Evolutionary conservation across 192 early-diverging fungal species (phyloP), one percentile per base, ranked within the genome.

Genomic region (Gigaspora rosea): DNA sequence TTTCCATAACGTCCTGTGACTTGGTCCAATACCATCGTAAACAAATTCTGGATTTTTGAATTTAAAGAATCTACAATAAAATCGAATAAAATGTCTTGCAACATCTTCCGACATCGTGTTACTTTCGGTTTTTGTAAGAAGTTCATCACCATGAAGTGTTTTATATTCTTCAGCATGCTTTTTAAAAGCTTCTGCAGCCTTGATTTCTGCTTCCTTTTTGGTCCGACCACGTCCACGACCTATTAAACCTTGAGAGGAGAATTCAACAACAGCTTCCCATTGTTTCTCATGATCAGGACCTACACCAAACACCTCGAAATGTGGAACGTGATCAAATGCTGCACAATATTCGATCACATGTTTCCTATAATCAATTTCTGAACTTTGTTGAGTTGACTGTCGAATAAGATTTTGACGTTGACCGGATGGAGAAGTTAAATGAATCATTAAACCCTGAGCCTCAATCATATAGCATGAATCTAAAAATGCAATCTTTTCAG

Each of bases 51-150:
- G 80, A 20, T 72, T 71, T 74, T 81, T 80, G 1, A 80, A 70
- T 51, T 78, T 76, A 33, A 80, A 71, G 54, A 68, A 76, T 59
- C 79, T 79, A 78, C 73, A 79, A 50, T 79, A 81, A 72, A 79
- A 85, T 48, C 78, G 78, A 50, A 83, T 75, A 70, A 85, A 85
- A 79, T 81, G 74, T 54, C 76, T 85, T 20, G 84, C 82, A 3
- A 77, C 58, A 50, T 80, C 82, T 47, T 79, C 71, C 0, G 75
- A 82, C 48, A 85, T 67, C 36, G 72, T 78, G 2, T 77, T 41
- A 33, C 78, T 69, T 66, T 78, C 82, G 16, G 80, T 73, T 49
- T 80, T 73, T 16, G 79, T 54, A 4, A 79, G 48, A n/a, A 71
- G 58, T 18, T 77, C 57, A 15, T 71, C 82, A 27, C 78, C 84